Base-by-base conservation (phyloP, 2,329 filamentous ascomycete species). In the Beauveria rudraprayagi region DNA sequence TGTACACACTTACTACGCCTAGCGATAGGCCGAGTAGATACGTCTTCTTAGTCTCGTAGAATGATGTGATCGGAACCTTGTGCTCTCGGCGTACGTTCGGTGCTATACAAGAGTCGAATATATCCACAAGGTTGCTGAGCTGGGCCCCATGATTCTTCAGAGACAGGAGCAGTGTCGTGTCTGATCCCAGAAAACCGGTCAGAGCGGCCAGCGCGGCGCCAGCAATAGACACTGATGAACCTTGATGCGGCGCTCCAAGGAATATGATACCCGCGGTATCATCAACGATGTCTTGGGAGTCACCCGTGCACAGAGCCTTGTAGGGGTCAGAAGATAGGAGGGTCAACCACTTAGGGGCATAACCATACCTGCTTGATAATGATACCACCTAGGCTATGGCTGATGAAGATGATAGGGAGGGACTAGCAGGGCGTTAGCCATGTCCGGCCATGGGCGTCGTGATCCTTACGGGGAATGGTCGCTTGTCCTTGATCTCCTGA, bases 301-400 rank as follows among this genome's bases (percentile, higher is more conserved):
- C 50, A 17, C 52, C n/a, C 8, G 8, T 55, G 14, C 55, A 58
- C 17, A 64, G 43, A 26, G 62, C 61, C 59, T 64, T 57, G 16
- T 8, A 14, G 19, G 6, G 10, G 46, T 56, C 16, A 57, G 44
- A 41, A 53, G 8, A 52, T 10, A 46, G 8, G 10, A 61, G 28
- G 30, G 4, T 28, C 48, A 40, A 41, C 22, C 10, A 28, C 14
- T 52, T 24, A 16, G 19, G 2, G 3, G 11, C 30, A 60, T 47
- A 28, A n/a, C 48, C n/a, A 10, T 64, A 64, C 63, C 54, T 67
- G 48, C 19, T 67, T 67, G 5, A 67, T 65, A 19, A 67, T 62
- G 7, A 67, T 66, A 2, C 65, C 65, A 1, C 65, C 66, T n/a
- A 67, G 63, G 53, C 66, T 67, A 6, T 67, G 64, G 5, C 65